Evolutionary conservation across 176 grass and related monocot species (phyloP).

Genomic region (Echinochloa phyllopogon): DNA sequence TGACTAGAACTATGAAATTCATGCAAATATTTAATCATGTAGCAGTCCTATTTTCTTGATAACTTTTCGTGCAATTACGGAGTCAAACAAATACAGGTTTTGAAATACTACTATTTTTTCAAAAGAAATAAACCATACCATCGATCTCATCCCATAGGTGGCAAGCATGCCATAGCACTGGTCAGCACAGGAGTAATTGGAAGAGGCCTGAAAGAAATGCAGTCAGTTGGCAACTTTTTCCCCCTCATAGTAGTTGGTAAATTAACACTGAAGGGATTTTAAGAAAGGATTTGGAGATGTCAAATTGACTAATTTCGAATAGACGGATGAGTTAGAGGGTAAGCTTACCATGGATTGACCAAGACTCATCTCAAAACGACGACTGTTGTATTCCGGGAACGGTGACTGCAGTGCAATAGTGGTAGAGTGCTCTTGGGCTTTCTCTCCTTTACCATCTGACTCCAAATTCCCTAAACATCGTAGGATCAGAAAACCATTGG

Average conservation of each 20-base stretch:
- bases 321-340: not conserved
- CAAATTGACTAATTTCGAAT: not conserved
- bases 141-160: constrained; percentile 58
- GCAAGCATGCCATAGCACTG: constrained; percentile 81
- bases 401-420: constrained; percentile 51
- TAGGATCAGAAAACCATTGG: constrained; percentile 8
- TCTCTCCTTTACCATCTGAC: constrained; percentile 55
- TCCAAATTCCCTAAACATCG: constrained; percentile 47
- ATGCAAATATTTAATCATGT: not conserved
- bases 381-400: constrained; percentile 67
- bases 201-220: constrained; percentile 56
- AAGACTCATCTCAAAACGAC: constrained; percentile 64
- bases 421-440: constrained; percentile 50
- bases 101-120: not conserved
- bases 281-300: not conserved
- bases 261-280: not conserved
- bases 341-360: constrained; percentile 76
- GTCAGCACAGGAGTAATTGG: constrained; percentile 61
- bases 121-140: constrained; percentile 54
- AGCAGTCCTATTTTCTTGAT: not conserved
- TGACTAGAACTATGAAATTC: not conserved
- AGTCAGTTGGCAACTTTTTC: not conserved
- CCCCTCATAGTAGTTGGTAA: not conserved
- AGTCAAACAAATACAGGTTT: not conserved
- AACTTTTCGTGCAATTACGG: not conserved